phyloP scores from a whole-genome alignment of 148 eudicot species.

The Camellia lanceoleosa region DNA sequence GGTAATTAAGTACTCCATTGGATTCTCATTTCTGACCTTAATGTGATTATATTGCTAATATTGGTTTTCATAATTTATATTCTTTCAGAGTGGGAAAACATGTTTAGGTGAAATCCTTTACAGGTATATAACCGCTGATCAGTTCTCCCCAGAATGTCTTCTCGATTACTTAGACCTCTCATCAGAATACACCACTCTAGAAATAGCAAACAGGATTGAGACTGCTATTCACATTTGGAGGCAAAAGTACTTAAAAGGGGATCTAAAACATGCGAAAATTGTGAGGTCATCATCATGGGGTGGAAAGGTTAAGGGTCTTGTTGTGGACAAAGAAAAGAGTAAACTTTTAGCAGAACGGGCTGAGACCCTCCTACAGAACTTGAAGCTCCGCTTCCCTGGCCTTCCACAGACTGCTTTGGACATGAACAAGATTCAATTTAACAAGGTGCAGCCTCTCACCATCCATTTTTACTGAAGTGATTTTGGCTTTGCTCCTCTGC shows the following conservation, averaged over 20 bases:
- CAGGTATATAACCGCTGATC: slow-evolving; percentile 38
- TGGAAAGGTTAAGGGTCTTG: slow-evolving; percentile 35
- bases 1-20: neutral
- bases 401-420: slow-evolving; percentile 47
- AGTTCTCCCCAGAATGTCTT: slow-evolving; percentile 43
- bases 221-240: slow-evolving; percentile 39
- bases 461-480: neutral
- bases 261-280: slow-evolving; percentile 19
- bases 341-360: slow-evolving; percentile 38
- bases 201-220: slow-evolving; percentile 48
- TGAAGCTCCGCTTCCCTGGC: slow-evolving; percentile 39
- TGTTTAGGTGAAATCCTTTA: slow-evolving; percentile 46
- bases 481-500: neutral
- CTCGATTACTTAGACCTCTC: slow-evolving; percentile 43
- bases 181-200: slow-evolving; percentile 42
- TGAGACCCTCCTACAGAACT: slow-evolving; percentile 38
- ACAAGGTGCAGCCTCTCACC: slow-evolving; percentile 31
- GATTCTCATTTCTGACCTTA: neutral
- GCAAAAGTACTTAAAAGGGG: slow-evolving; percentile 30
- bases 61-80: neutral
- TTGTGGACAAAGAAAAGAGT: slow-evolving; percentile 27
- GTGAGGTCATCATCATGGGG: slow-evolving; percentile 36
- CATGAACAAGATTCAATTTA: slow-evolving; percentile 47
- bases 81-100: slow-evolving; percentile 40
- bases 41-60: neutral